Conservation (phyloP, 352 stramenopile species). For the Phytophthora pseudosyringae region DNA sequence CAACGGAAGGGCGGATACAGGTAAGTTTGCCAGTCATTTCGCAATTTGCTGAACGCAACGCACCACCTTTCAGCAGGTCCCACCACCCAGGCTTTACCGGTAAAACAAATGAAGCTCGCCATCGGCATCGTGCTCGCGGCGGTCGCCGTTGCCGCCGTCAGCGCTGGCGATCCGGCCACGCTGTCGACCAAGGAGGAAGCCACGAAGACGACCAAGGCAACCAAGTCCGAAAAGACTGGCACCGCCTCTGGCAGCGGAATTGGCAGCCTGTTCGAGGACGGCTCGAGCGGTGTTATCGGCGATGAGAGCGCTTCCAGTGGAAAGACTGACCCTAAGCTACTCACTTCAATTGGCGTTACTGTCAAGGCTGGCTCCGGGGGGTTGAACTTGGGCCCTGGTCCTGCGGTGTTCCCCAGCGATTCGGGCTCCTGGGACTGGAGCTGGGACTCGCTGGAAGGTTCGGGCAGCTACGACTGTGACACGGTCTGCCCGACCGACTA, state of each 20-base stretch:
- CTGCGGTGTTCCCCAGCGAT: slow-evolving; percentile 21
- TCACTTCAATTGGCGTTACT: slow-evolving; percentile 20
- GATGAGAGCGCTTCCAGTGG: slow-evolving; percentile 6
- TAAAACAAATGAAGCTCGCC: slow-evolving; percentile 23
- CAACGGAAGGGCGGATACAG: slow-evolving; percentile 13
- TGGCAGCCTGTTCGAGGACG: slow-evolving; percentile 20
- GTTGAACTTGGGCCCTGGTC: slow-evolving; percentile 18
- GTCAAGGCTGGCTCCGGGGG: slow-evolving; percentile 14
- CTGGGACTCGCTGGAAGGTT: slow-evolving; percentile 19
- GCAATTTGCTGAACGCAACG: slow-evolving; percentile 23
- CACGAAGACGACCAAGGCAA: slow-evolving; percentile 21
- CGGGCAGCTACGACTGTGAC: slow-evolving; percentile 13
- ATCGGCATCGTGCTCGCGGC: slow-evolving; percentile 24
- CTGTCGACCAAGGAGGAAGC: slow-evolving; percentile 32
- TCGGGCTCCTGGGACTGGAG: slow-evolving; percentile 26
- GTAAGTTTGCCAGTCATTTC: slow-evolving; percentile 14
- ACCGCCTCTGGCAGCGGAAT: slow-evolving; percentile 8
- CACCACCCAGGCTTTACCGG: not conserved
- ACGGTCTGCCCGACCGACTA: slow-evolving; percentile 31
- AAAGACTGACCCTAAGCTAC: slow-evolving; percentile 8
- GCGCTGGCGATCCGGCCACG: slow-evolving; percentile 21
- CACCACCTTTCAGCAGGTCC: slow-evolving; percentile 15
- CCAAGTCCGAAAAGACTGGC: slow-evolving; percentile 22
- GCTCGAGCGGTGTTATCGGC: slow-evolving; percentile 6
- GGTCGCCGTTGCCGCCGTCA: slow-evolving; percentile 10